phyloP scores from a whole-genome alignment of 345 rosid species.

The Fremontodendron californicum region DNA sequence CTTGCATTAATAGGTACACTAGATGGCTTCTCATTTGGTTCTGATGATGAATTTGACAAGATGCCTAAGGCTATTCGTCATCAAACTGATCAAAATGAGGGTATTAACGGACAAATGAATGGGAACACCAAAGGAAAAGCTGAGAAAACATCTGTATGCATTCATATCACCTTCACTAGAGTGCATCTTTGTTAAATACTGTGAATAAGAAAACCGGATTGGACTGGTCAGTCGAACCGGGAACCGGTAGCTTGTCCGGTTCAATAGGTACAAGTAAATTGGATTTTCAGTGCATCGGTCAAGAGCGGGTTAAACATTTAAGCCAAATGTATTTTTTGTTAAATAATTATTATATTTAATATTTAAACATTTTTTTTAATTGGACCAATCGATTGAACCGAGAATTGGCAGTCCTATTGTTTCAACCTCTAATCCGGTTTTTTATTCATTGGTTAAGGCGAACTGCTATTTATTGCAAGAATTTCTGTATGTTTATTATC shows the following conservation, averaged over 20 bases:
- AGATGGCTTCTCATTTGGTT: constrained; percentile 73
- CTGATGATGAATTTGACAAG: constrained; percentile 80
- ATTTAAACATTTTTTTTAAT: too few species aligned
- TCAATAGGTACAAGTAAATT: too few species aligned
- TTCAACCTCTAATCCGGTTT: too few species aligned
- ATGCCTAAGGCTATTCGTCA: constrained; percentile 39
- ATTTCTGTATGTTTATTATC: not conserved
- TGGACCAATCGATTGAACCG: too few species aligned
- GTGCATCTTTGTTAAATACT: not conserved
- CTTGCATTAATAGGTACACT: constrained; percentile 56
- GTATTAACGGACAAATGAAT: constrained; percentile 37
- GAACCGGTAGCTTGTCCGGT: too few species aligned
- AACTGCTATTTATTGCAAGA: not conserved
- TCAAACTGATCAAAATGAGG: constrained; percentile 51
- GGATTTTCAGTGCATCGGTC: too few species aligned
- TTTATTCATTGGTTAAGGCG: too few species aligned
- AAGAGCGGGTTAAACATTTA: too few species aligned
- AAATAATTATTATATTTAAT: too few species aligned
- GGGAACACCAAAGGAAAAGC: constrained; percentile 56
- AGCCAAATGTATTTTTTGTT: too few species aligned
- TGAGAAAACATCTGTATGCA: constrained; percentile 53
- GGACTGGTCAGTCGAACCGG: too few species aligned
- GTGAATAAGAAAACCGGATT: not conserved
- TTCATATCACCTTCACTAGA: constrained; percentile 4
- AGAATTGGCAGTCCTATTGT: too few species aligned